Base-by-base conservation (phyloP, 163 green algal species). In the Chlorella variabilis region DNA sequence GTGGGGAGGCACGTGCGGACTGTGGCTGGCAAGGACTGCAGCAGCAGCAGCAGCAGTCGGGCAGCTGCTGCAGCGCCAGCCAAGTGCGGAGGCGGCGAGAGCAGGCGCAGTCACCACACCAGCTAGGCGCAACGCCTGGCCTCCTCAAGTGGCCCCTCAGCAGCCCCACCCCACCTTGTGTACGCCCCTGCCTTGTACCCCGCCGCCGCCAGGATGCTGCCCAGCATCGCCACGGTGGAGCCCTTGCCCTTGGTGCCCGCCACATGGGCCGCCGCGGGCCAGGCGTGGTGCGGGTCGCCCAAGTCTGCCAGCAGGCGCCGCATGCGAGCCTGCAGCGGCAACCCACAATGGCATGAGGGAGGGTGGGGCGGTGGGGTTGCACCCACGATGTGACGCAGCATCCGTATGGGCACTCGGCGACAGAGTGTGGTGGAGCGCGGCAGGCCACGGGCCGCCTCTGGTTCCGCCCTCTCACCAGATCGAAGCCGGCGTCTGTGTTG, bases 231-330 rank as follows among this genome's bases (percentile, higher is more conserved):
- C 0, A 86, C 88, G 4, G 89, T 93, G 58, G 92, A 97, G 33
- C 96, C 96, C 80, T 98, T 98, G 77, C 96, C 95, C 83, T 97
- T 97, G 49, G 89, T 97, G 27, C 93, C 93, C 9, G 89, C 92
- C 34, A 97, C 84, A 54, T 97, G 93, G 3, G 94, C 85, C 3
- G 92, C 92, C 38, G 71, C 76, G 3, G 75, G 75, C 76, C 88
- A 87, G 3, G 42, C 38, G 4, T 71, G 13, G 23, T 97, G 92
- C 3, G 94, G 94, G 31, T 93, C 51, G 2, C 92, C 93, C 49
- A 97, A 66, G 33, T 73, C 79, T 4, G 38, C 63, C 33, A 96
- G 84, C 78, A 96, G 79, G 5, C 71, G 49, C 6, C 77, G 90
- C 91, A 96, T 95, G 17, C 79, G 84, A 1, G 29, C 81, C 87